Evolutionary conservation across 1,284 basidiomycete genomes (phyloP).

Genomic region (Xerocomus amazonicus): DNA sequence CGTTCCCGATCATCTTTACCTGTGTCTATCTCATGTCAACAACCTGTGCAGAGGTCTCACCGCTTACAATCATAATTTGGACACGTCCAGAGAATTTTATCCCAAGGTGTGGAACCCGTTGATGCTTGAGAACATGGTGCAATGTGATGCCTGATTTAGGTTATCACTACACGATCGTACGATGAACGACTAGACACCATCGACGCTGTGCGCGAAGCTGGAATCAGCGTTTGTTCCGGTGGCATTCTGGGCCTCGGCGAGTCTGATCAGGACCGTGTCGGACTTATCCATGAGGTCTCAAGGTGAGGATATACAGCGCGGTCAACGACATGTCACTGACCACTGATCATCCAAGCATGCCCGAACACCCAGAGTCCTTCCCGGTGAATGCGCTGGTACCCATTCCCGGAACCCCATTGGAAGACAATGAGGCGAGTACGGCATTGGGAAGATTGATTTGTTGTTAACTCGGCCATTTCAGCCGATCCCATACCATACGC

Average conservation of each 20-base stretch:
- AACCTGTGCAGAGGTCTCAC: conserved; percentile 71
- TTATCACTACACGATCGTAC: conserved; percentile 93
- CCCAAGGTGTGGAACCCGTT: conserved; percentile 57
- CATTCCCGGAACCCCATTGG: conserved; percentile 71
- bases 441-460: background rate
- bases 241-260: conserved; percentile 96
- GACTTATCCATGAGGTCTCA: conserved; percentile 92
- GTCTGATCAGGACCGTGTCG: conserved; percentile 85
- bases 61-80: conserved; percentile 98
- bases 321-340: conserved; percentile 5
- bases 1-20: conserved; percentile 27
- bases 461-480: conserved; percentile 32
- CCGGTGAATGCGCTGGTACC: conserved; percentile 94
- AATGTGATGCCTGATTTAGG: conserved; percentile 43
- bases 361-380: conserved; percentile 96
- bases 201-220: conserved; percentile 86
- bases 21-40: conserved; percentile 1
- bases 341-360: conserved; percentile 56
- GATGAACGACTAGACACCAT: conserved; percentile 93
- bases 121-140: conserved; percentile 2
- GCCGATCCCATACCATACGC: conserved; percentile 79
- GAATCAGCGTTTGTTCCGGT: conserved; percentile 96
- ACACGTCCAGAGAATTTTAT: conserved; percentile 97
- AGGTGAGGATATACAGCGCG: conserved; percentile 50
- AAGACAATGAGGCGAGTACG: conserved; percentile 59